Evolutionary conservation across 352 stramenopile species (phyloP).

Genomic region (Phytophthora colocasiae): DNA sequence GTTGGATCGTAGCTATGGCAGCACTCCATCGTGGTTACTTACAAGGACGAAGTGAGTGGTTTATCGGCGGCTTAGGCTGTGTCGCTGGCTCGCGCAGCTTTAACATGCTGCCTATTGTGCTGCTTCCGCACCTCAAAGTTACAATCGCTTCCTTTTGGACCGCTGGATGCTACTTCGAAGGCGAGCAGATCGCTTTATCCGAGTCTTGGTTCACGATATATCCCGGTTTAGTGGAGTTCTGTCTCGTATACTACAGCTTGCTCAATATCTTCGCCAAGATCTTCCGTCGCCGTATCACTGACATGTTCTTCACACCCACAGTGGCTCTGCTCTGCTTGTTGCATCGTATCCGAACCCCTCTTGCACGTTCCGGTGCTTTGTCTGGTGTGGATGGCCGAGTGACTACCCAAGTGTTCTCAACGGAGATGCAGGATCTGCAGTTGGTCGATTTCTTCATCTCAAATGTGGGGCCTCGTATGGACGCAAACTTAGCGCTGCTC

Average conservation of each 20-base stretch:
- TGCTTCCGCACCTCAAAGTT: slow-evolving; percentile 51
- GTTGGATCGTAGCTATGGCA: slow-evolving; percentile 53
- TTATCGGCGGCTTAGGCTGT: slow-evolving; percentile 45
- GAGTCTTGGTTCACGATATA: slow-evolving; percentile 65
- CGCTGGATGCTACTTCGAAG: slow-evolving; percentile 52
- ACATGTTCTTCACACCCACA: slow-evolving; percentile 47
- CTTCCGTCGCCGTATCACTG: slow-evolving; percentile 38
- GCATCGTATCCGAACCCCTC: slow-evolving; percentile 36
- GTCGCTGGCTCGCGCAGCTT: slow-evolving; percentile 48
- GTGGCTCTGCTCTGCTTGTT: slow-evolving; percentile 44
- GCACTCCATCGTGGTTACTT: slow-evolving; percentile 45
- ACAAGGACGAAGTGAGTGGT: slow-evolving; percentile 24
- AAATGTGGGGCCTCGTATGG: slow-evolving; percentile 34
- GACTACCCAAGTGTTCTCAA: slow-evolving; percentile 31
- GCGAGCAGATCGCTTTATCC: slow-evolving; percentile 46
- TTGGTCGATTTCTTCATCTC: slow-evolving; percentile 50
- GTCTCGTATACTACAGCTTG: slow-evolving; percentile 52
- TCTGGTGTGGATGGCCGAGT: slow-evolving; percentile 45
- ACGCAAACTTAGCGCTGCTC: slow-evolving; percentile 41
- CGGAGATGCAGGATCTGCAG: slow-evolving; percentile 37
- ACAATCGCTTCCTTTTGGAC: slow-evolving; percentile 52
- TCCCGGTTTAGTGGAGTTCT: slow-evolving; percentile 42
- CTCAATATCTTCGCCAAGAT: slow-evolving; percentile 55
- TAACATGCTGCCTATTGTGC: slow-evolving; percentile 50
- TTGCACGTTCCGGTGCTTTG: slow-evolving; percentile 20